Conservation (phyloP, 2,329 filamentous ascomycete genomes). For the Lachnellula occidentalis region DNA sequence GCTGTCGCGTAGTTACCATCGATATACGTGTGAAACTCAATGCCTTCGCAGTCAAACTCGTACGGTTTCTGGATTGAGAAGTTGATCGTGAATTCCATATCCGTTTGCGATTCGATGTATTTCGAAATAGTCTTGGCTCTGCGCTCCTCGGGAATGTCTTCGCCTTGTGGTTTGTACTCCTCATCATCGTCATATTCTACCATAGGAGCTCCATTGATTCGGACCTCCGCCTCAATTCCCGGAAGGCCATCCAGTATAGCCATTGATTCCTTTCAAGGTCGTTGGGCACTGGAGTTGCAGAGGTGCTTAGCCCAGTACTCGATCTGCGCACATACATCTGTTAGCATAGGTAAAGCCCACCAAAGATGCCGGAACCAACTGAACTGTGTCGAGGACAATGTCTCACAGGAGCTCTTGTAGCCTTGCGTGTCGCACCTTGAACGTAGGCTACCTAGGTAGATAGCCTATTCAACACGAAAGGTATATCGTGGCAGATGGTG, state of each 20-base stretch:
- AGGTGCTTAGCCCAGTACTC: too few relatives aligned
- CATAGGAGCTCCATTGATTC: not conserved
- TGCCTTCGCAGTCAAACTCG: not conserved
- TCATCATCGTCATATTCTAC: conserved; percentile 1
- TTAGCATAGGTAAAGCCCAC: too few relatives aligned
- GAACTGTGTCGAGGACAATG: too few relatives aligned
- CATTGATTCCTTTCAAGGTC: not conserved
- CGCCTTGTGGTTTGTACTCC: not conserved
- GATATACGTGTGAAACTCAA: not conserved
- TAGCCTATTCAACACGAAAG: too few relatives aligned
- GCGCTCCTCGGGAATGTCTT: not conserved
- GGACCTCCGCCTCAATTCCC: not conserved
- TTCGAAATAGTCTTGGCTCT: not conserved
- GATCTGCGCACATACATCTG: too few relatives aligned
- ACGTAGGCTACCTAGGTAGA: too few relatives aligned
- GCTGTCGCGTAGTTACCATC: not conserved
- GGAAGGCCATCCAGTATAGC: conserved; percentile 1
- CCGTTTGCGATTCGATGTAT: conserved; percentile 1
- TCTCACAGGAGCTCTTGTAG: too few relatives aligned
- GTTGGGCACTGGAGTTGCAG: too few relatives aligned
- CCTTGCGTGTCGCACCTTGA: too few relatives aligned
- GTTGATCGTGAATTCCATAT: conserved; percentile 2
- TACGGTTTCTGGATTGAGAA: not conserved
- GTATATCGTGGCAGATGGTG: too few relatives aligned
- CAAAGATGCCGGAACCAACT: too few relatives aligned